Conservation (phyloP, 2,329 filamentous ascomycete genomes). For the Bipolaris oryzae region DNA sequence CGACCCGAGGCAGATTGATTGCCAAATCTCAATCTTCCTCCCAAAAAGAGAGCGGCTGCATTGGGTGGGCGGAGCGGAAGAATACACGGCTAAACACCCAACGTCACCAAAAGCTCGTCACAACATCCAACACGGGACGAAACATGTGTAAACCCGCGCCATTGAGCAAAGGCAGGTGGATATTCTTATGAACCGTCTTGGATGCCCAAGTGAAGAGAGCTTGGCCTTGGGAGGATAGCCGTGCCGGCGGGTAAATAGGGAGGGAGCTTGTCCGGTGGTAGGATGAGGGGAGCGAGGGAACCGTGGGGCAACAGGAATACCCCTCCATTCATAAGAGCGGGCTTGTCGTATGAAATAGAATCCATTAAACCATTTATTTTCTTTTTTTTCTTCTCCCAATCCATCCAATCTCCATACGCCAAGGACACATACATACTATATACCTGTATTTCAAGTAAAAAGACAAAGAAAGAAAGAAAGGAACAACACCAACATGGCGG, state of each 20-base stretch:
- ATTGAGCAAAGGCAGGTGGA: constrained; percentile 20
- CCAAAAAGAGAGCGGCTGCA: constrained; percentile 12
- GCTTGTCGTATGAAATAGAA: neutral
- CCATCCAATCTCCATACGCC: neutral
- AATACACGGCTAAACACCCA: constrained; percentile 43
- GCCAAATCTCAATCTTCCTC: constrained; percentile 7
- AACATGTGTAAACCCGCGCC: constrained; percentile 16
- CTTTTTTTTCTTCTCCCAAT: neutral
- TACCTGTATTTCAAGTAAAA: neutral
- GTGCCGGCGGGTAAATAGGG: constrained; percentile 45
- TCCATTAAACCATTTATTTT: neutral
- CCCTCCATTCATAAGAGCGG: constrained; percentile 36
- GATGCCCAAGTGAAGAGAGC: constrained; percentile 20
- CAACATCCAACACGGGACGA: constrained; percentile 17
- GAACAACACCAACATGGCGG: constrained; percentile 33
- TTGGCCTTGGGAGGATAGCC: constrained; percentile 31
- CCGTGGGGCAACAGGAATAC: constrained; percentile 29
- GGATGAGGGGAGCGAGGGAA: neutral
- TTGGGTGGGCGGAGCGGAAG: constrained; percentile 30
- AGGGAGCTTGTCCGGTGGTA: constrained; percentile 18
- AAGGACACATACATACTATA: neutral
- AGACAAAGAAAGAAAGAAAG: neutral
- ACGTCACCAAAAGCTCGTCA: neutral
- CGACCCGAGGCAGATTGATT: constrained; percentile 26
- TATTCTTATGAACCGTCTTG: constrained; percentile 20